Evolutionary conservation across 345 rosid genomes (phyloP), one percentile per base, ranked within the genome.

Genomic region (Eucalyptus leucophloia): DNA sequence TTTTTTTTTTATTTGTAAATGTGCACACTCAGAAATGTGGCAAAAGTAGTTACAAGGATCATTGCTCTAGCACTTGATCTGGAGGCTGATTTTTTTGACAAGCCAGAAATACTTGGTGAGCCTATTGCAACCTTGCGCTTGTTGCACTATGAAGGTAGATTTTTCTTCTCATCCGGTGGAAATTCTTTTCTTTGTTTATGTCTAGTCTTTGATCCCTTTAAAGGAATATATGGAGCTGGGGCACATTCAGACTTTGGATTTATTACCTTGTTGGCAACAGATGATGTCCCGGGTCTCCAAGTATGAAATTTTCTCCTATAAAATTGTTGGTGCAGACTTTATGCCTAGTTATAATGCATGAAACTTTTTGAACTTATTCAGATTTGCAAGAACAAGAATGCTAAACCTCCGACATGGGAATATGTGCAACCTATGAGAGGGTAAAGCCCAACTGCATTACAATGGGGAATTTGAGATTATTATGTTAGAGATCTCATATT

Each of bases 191-290:
- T 9, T 34, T 37, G 82, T 72, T 72, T 89, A 95, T 95, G 91
- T 87, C 90, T 89, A 89, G 34, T 92, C 88, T 96, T 96, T 77
- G 95, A 96, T 94, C 98, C 99, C 5, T 92, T 91, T 0, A 93
- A 91, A 88, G 99, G 99, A 89, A 86, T 97, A 93, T 97, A 89
- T 92, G 99, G 96, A 62, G 95, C 97, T 87, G 99, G 98, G 88
- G 97, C 99, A 83, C 99, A 97, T 92, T 94, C 98, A 53, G 99
- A 97, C 90, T 96, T 21, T 34, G 98, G 98, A 86, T 91, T 96
- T 92, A 92, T 96, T 88, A 97, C 99, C 77, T 96, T 97, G 28
- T 91, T 97, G 91, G 96, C 97, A 83, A 97, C 98, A 5, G 99
- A 96, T 91, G 93, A 93, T 83, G 96, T 96, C 24, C 83, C 81